Evolutionary conservation across 106 monocot genomes (phyloP).

Genomic region (Dioscorea alata): DNA sequence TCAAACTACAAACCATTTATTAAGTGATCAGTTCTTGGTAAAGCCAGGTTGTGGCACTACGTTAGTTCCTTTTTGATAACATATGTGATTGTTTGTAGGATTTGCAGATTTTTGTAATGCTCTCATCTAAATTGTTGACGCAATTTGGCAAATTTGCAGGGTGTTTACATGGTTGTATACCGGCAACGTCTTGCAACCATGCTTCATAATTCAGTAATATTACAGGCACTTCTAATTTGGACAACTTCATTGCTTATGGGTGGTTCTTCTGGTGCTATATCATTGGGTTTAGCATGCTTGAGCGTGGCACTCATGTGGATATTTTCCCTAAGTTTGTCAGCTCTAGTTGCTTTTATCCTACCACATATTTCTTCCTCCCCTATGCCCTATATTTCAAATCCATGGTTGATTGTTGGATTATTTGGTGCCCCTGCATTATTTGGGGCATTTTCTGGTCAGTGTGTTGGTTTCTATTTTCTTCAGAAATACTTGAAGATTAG

Average conservation of each 20-base stretch:
- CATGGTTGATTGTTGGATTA: slow-evolving; percentile 73
- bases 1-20: too few species aligned
- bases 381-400: slow-evolving; percentile 69
- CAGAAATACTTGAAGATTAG: slow-evolving; percentile 38
- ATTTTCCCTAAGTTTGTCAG: slow-evolving; percentile 57
- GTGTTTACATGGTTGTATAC: slow-evolving; percentile 91
- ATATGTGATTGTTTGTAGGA: too few species aligned
- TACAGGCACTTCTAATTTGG: slow-evolving; percentile 85
- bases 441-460: slow-evolving; percentile 86
- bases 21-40: too few species aligned
- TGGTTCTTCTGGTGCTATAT: slow-evolving; percentile 50
- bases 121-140: too few species aligned
- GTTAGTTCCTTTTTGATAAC: too few species aligned
- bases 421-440: slow-evolving; percentile 88
- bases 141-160: slow-evolving; percentile 39
- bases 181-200: slow-evolving; percentile 59
- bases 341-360: slow-evolving; percentile 59
- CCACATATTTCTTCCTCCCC: slow-evolving; percentile 61
- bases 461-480: slow-evolving; percentile 66
- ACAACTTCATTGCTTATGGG: slow-evolving; percentile 72
- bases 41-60: too few species aligned
- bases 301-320: slow-evolving; percentile 70
- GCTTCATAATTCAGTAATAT: slow-evolving; percentile 79
- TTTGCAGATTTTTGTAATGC: too few species aligned
- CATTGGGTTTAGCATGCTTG: slow-evolving; percentile 62